phyloP scores from a whole-genome alignment of 1,284 basidiomycete species.

The Somion occarium region DNA sequence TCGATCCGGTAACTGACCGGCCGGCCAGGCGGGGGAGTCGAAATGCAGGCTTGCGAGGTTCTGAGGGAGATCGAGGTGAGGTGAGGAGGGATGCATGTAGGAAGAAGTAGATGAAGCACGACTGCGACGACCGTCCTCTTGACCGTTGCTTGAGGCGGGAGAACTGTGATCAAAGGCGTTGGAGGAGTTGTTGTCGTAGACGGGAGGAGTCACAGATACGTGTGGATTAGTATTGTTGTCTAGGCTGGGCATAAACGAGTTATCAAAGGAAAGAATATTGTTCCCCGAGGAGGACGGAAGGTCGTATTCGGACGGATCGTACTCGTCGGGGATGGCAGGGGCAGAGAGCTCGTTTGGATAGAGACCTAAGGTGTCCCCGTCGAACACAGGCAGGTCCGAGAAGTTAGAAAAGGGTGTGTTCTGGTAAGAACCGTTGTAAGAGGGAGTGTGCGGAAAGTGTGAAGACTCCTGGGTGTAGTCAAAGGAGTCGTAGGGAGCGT shows the following conservation, averaged over 20 bases:
- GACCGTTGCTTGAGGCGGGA: conserved; percentile 52
- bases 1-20: conserved; percentile 45
- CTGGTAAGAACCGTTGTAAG: conserved; percentile 52
- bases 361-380: conserved; percentile 35
- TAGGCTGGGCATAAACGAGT: conserved; percentile 41
- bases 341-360: conserved; percentile 35
- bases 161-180: conserved; percentile 54
- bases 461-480: conserved; percentile 15
- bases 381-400: conserved; percentile 56
- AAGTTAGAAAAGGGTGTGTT: conserved; percentile 64
- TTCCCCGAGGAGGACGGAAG: conserved; percentile 37
- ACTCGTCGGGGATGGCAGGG: conserved; percentile 38
- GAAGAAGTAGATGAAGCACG: conserved; percentile 67
- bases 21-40: conserved; percentile 55
- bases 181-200: conserved; percentile 35
- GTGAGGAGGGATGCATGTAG: conserved; percentile 40
- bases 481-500: conserved; percentile 32
- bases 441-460: conserved; percentile 43
- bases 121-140: conserved; percentile 44
- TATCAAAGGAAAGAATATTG: conserved; percentile 52
- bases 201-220: conserved; percentile 34
- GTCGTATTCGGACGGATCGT: conserved; percentile 70
- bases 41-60: conserved; percentile 58
- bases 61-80: conserved; percentile 49
- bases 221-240: conserved; percentile 28